phyloP scores from a whole-genome alignment of 352 stramenopile species.

The Phytophthora palmivora region DNA sequence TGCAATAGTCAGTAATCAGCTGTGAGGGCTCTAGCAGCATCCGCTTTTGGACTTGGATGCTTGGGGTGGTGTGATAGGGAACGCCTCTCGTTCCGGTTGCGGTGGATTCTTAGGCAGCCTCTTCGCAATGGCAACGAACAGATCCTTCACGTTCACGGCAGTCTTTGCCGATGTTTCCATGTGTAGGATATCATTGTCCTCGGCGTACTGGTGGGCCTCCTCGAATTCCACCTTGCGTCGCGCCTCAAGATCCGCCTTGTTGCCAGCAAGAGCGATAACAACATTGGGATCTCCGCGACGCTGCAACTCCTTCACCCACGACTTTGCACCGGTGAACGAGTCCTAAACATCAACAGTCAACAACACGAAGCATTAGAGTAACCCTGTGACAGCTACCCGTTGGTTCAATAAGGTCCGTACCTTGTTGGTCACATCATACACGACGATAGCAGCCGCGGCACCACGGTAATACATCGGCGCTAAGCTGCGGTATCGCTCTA shows the following conservation, averaged over 20 bases:
- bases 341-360: slow-evolving; percentile 65
- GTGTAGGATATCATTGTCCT: slow-evolving; percentile 99
- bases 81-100: slow-evolving; percentile 84
- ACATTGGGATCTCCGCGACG: slow-evolving; percentile 97
- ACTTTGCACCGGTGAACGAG: slow-evolving; percentile 98
- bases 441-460: slow-evolving; percentile 95
- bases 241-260: slow-evolving; percentile 98
- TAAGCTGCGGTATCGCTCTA: slow-evolving; percentile 96
- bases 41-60: slow-evolving; percentile 80
- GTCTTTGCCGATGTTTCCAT: slow-evolving; percentile 99
- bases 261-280: slow-evolving; percentile 96
- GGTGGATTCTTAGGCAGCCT: slow-evolving; percentile 84
- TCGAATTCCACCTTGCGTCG: slow-evolving; percentile 97
- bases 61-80: slow-evolving; percentile 82
- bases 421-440: slow-evolving; percentile 98
- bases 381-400: slow-evolving; percentile 9
- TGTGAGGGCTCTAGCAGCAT: slow-evolving; percentile 73
- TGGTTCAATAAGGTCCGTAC: slow-evolving; percentile 36
- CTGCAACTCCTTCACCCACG: slow-evolving; percentile 99
- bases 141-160: slow-evolving; percentile 98
- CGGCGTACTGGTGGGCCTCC: slow-evolving; percentile 98
- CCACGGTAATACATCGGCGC: slow-evolving; percentile 98
- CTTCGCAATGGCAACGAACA: slow-evolving; percentile 98
- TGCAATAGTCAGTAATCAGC: slow-evolving; percentile 40
- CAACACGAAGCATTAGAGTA: slow-evolving; percentile 4